These are phyloP conservation scores for Plasmodium gaboni DNA, from an alignment of 169 alveolate species.

Conservation along the genomic window DNA sequence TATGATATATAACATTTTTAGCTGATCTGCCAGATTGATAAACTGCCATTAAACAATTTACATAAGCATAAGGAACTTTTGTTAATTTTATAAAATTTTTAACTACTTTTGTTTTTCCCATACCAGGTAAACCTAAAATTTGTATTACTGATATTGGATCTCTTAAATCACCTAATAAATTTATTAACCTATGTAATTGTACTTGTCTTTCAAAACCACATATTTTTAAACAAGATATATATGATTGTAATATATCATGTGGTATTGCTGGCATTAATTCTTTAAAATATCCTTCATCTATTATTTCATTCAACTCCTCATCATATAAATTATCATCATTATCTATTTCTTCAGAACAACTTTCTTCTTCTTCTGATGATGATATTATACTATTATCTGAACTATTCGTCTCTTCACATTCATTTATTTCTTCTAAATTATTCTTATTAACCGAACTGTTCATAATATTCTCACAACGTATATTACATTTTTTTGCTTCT, in stretches of 20 bases:
- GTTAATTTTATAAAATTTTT: conserved; percentile 41
- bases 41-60: conserved; percentile 75
- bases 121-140: conserved; percentile 70
- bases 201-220: conserved; percentile 77
- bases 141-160: conserved; percentile 75
- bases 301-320: conserved; percentile 65
- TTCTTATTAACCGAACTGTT: not conserved
- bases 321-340: conserved; percentile 19
- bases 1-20: conserved; percentile 69
- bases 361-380: conserved; percentile 5
- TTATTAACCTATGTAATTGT: conserved; percentile 59
- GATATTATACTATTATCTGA: not conserved
- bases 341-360: not conserved
- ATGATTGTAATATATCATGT: conserved; percentile 49
- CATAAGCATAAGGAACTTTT: conserved; percentile 76
- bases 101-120: conserved; percentile 76
- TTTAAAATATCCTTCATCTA: conserved; percentile 52
- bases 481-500: too few species aligned
- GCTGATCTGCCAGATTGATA: conserved; percentile 76
- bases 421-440: not conserved
- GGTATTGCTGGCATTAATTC: conserved; percentile 76
- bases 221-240: conserved; percentile 58
- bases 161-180: conserved; percentile 64
- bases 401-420: not conserved
- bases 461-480: not conserved